Evolutionary conservation across 2,329 filamentous ascomycete species (phyloP).

Genomic region (Seiridium cupressi): DNA sequence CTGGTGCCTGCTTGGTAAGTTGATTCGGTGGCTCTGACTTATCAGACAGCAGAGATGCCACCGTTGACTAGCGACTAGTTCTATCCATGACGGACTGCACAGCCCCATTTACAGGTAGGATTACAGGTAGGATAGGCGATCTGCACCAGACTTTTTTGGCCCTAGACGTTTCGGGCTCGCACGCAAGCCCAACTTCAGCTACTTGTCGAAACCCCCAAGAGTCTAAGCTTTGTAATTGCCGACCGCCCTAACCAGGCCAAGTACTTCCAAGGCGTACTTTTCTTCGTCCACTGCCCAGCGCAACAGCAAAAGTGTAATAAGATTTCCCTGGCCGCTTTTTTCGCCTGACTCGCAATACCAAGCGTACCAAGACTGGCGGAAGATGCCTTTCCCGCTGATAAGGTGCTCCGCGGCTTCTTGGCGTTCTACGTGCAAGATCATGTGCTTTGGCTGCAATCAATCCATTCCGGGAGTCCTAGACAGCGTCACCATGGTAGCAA

Average conservation of each 20-base stretch:
- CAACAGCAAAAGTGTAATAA: neutral
- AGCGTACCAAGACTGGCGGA: slow-evolving; percentile 1
- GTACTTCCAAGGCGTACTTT: slow-evolving; percentile 2
- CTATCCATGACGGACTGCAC: neutral
- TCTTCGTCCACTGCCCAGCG: neutral
- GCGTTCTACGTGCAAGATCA: neutral
- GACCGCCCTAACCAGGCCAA: neutral
- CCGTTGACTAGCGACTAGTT: neutral
- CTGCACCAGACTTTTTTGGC: neutral
- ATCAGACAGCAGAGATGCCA: no score
- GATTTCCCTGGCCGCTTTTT: neutral
- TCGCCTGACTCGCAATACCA: neutral
- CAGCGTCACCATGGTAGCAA: neutral
- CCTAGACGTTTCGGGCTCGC: neutral
- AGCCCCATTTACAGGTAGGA: neutral
- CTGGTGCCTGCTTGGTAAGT: no score
- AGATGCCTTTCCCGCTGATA: slow-evolving; percentile 2
- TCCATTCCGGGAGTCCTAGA: neutral
- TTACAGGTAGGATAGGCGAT: neutral
- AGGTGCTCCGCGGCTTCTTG: neutral
- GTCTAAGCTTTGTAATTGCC: slow-evolving; percentile 2
- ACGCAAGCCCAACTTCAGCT: neutral
- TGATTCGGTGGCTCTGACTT: no score
- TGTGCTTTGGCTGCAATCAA: neutral
- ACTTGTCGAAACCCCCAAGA: neutral